Evolutionary conservation across 192 early-diverging fungal species (phyloP).

Genomic region (Dissophora ornata): DNA sequence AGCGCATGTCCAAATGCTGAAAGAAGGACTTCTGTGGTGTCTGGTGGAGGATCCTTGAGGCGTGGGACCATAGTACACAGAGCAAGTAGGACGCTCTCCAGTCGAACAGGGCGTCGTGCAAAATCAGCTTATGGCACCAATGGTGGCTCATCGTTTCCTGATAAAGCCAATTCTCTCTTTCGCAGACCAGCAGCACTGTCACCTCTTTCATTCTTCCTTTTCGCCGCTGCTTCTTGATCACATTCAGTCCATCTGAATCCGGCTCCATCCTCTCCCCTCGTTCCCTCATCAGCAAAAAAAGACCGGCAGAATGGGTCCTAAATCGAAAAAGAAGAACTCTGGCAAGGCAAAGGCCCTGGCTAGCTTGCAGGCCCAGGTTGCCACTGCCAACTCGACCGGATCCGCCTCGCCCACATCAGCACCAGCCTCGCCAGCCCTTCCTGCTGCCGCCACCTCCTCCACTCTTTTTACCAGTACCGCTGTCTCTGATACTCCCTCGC

Average conservation of each 20-base stretch:
- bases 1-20: too few species aligned
- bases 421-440: slow-evolving; percentile 11
- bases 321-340: slow-evolving; percentile 39
- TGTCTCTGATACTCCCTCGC: neutral
- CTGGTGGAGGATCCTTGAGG: too few species aligned
- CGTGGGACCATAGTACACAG: too few species aligned
- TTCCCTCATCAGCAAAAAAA: neutral
- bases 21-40: too few species aligned
- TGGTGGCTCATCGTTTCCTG: too few species aligned
- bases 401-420: slow-evolving; percentile 19
- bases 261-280: neutral
- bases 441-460: neutral
- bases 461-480: neutral
- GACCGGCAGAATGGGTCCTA: slow-evolving; percentile 17
- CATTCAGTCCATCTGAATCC: too few species aligned
- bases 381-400: slow-evolving; percentile 6
- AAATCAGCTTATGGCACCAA: too few species aligned
- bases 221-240: neutral
- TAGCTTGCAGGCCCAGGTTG: slow-evolving; percentile 24
- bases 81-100: too few species aligned
- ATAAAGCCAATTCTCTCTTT: too few species aligned
- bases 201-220: neutral
- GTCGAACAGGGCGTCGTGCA: too few species aligned
- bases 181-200: too few species aligned
- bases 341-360: slow-evolving; percentile 37